These are phyloP conservation scores for Candida yuanshanica DNA, from an alignment of 805 yeast species.

Conservation along the genomic window DNA sequence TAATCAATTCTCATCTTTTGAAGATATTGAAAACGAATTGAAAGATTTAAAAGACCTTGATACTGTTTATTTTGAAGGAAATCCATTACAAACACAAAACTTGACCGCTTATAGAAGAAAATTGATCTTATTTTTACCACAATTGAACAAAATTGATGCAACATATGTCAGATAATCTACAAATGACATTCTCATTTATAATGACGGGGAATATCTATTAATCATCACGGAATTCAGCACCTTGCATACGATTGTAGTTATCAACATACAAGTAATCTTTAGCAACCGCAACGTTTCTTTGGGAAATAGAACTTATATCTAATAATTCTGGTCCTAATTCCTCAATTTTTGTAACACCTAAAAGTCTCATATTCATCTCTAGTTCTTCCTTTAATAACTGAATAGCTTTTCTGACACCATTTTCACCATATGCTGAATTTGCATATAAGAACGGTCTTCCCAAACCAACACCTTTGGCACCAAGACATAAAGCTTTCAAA, in stretches of 20 bases:
- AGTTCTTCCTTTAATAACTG: slow-evolving; percentile 65
- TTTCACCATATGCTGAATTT: slow-evolving; percentile 56
- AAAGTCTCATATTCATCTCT: slow-evolving; percentile 69
- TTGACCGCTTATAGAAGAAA: slow-evolving; percentile 85
- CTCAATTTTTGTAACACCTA: slow-evolving; percentile 61
- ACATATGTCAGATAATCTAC: slow-evolving; percentile 45
- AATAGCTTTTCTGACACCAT: slow-evolving; percentile 55
- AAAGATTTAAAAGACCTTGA: slow-evolving; percentile 59
- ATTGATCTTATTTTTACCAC: slow-evolving; percentile 61
- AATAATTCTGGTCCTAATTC: slow-evolving; percentile 57
- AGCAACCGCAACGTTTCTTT: slow-evolving; percentile 40
- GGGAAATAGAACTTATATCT: slow-evolving; percentile 44
- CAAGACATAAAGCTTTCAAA: slow-evolving; percentile 59
- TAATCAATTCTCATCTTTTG: slow-evolving; percentile 63
- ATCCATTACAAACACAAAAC: slow-evolving; percentile 72
- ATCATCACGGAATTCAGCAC: slow-evolving; percentile 41
- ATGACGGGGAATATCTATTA: not conserved
- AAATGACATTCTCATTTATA: not conserved
- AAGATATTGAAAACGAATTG: slow-evolving; percentile 62
- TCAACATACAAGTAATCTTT: slow-evolving; percentile 47
- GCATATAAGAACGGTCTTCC: slow-evolving; percentile 67
- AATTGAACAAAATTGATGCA: slow-evolving; percentile 84
- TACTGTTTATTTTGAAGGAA: slow-evolving; percentile 90
- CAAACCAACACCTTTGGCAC: slow-evolving; percentile 66
- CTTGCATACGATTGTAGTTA: slow-evolving; percentile 52